Evolutionary conservation across 805 yeast species (phyloP), one percentile per base, ranked within the genome.

Genomic region (Ogataea trehaloabstinens): DNA sequence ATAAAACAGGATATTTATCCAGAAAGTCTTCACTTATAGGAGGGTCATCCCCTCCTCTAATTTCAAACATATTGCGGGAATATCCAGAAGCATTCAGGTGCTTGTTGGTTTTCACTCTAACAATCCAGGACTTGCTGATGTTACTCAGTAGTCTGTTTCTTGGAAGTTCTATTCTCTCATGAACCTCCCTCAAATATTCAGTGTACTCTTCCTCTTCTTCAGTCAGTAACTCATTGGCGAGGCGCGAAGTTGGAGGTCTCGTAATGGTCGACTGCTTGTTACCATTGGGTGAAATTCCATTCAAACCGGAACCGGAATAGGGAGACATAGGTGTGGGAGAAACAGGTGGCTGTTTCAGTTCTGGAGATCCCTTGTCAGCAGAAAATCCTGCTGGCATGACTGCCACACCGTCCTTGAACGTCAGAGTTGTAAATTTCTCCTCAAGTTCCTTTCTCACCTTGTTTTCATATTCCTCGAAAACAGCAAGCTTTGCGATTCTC

Each of bases 401-500:
- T 3, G 55, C 51, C n/a, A 28, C 37, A 7, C 52, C 52, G 24
- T 44, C 46, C 16, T 41, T 38, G 21, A 64, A 58, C 1, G 51
- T 41, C 18, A 50, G 8, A 15, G 38, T 28, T 1, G 49, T 30
- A 22, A 64, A 61, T 12, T 69, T 70, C 31, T 68, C 70, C 10
- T 61, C 40, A 5, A 67, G 58, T 28, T 48, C 36, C 33, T 37
- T 28, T 6, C 42, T 38, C 28, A 51, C 44, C 15, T 35, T 38
- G 10, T 24, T 20, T 35, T 50, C 58, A 32, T 55, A 53, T 17
- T 40, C 44, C 11, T 34, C 49, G 35, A 61, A 59, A 4, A 46
- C 49, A 3, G 35, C 36, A 12, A 50, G 15, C 41, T 84, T 80
- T 18, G 74, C 76, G 10, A 76, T 35, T 44, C 96, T 68, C 36